Conservation (phyloP, 768 basidiomycete genomes). For the Tubosaeta sp. region DNA sequence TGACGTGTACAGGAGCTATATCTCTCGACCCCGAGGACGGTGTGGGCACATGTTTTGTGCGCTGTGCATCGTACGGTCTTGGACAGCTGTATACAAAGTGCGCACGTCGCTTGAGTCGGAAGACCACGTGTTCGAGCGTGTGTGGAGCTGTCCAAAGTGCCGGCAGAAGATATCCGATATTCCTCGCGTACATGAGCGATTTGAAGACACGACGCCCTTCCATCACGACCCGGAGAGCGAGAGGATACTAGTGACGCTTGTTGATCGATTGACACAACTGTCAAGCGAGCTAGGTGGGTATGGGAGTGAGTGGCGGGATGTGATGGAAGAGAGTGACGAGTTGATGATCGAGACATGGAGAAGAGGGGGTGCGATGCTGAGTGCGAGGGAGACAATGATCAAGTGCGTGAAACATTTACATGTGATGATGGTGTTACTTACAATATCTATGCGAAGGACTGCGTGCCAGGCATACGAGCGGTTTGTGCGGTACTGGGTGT, state of each 20-base stretch:
- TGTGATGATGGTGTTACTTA: too few species aligned
- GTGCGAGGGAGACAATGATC: not conserved
- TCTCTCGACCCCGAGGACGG: not conserved
- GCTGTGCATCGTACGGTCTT: not conserved
- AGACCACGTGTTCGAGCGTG: too few species aligned
- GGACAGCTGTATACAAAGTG: not conserved
- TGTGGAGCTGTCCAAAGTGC: too few species aligned
- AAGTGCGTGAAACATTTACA: not conserved
- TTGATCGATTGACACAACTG: too few species aligned
- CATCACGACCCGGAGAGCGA: too few species aligned
- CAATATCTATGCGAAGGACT: too few species aligned
- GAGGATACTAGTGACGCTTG: too few species aligned
- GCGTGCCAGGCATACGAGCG: not conserved
- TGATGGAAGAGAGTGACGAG: not conserved
- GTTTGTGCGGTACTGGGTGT: not conserved
- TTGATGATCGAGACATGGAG: not conserved
- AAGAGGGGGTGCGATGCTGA: not conserved
- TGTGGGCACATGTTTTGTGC: not conserved
- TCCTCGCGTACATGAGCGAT: too few species aligned
- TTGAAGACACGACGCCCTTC: too few species aligned
- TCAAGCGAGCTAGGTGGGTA: not conserved
- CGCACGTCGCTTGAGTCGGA: too few species aligned
- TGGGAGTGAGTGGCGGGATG: not conserved
- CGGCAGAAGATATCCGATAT: too few species aligned
- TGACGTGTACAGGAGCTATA: not conserved